Percentiles rank a stretch among this genome's conserved stretches.
These are phyloP conservation scores for Malassezia slooffiae DNA, from an alignment of 1,284 basidiomycete species.

Conservation along the genomic window DNA sequence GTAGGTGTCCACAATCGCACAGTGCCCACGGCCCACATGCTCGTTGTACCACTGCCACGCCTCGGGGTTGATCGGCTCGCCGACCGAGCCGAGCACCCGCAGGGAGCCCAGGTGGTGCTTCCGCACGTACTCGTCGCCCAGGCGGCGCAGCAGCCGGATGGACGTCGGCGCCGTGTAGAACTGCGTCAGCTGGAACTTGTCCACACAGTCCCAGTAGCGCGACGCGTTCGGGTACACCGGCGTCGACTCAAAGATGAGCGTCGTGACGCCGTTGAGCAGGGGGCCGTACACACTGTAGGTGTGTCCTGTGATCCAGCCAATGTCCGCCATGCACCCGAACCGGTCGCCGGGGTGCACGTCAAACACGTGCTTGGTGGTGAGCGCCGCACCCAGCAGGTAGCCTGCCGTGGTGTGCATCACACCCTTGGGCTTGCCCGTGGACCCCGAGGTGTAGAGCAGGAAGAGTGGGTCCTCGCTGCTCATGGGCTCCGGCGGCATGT, in stretches of 20 bases:
- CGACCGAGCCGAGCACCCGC: conserved; percentile 81
- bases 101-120: conserved; percentile 71
- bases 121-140: conserved; percentile 78
- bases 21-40: conserved; percentile 74
- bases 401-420: conserved; percentile 91
- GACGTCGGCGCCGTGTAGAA: conserved; percentile 48
- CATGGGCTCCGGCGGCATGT: conserved; percentile 80
- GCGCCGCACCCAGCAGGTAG: conserved; percentile 74
- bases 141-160: conserved; percentile 77
- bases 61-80: conserved; percentile 98
- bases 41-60: conserved; percentile 99
- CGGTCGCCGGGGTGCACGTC: conserved; percentile 65
- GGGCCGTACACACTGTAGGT: conserved; percentile 97
- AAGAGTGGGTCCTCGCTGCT: conserved; percentile 85
- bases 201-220: conserved; percentile 92
- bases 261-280: conserved; percentile 76
- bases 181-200: conserved; percentile 75
- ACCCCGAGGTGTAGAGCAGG: conserved; percentile 89
- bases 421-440: conserved; percentile 92
- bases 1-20: conserved; percentile 73
- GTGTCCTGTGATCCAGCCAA: conserved; percentile 99
- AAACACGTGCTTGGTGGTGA: conserved; percentile 93
- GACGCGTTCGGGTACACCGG: conserved; percentile 91
- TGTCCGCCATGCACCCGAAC: conserved; percentile 96
- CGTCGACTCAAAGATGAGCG: conserved; percentile 90